Evolutionary conservation across 2,329 filamentous ascomycete genomes (phyloP), one percentile per base, ranked within the genome.

Genomic region (Fusarium marasasianum): DNA sequence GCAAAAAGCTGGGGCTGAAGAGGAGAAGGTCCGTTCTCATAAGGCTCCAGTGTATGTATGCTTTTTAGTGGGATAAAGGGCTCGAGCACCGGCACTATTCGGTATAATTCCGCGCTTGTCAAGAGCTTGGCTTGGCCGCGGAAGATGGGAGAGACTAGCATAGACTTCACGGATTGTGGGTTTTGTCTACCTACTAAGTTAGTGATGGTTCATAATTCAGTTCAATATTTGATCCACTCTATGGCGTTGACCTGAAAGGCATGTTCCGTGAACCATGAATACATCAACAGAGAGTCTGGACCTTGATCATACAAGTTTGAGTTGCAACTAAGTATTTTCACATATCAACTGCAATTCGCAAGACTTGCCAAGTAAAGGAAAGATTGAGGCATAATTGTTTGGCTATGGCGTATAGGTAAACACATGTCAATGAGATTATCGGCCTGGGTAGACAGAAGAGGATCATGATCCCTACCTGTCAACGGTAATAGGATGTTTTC

Each of bases 101-200:
- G 71, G 73, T 40, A 29, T 41, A 66, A 69, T 76, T 76, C 74
- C 74, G 74, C 74, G 31, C 43, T 45, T 48, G 26, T 48, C 22
- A 20, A n/a, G 47, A 26, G 24, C 31, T 55, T 41, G 35, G 24
- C 31, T 55, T 41, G 35, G 37, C 26, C 6, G 44, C 66, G 50
- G 64, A 63, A 57, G 9, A 53, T 26, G 50, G 26, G 20, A 31
- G 24, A 40, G 43, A 47, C 47, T 67, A 51, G 17, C 41, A 35
- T 37, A 58, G 31, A 29, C 41, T 33, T 41, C 26, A 14, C 26
- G 38, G 33, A 43, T 38, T 35, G 29, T 56, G 59, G 59, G 37
- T 22, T 47, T 35, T 47, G 24, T 29, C 31, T 50, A 26, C 24
- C 24, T 26, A 26, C 4, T 26, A 4, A 38, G 24, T 31, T 59